phyloP scores from a whole-genome alignment of 202 grass and related monocot genomes.

The Musa balbisiana region DNA sequence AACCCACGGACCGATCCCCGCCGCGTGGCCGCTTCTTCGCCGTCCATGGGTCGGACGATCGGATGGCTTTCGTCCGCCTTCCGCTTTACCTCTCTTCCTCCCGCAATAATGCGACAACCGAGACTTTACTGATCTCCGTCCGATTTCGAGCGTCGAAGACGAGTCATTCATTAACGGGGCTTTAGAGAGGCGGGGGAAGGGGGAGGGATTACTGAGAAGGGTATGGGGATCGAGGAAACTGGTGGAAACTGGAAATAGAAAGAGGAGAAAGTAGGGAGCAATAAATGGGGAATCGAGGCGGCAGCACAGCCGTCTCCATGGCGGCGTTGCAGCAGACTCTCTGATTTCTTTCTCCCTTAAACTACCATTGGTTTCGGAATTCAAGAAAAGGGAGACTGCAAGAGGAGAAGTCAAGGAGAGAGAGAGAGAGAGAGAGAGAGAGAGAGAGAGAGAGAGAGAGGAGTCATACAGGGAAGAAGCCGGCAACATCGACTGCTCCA shows the following conservation, averaged over 20 bases:
- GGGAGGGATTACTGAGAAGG: neutral
- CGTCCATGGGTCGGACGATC: neutral
- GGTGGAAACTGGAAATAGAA: neutral
- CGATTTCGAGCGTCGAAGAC: too few species aligned
- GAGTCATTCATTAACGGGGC: too few species aligned
- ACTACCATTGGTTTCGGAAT: conserved; percentile 1
- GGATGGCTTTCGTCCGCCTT: neutral
- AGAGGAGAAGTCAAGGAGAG: neutral
- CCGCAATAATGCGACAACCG: neutral
- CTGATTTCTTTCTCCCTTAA: conserved; percentile 28
- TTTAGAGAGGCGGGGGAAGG: neutral
- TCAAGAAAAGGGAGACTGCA: neutral
- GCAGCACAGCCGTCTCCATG: conserved; percentile 46
- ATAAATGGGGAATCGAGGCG: conserved; percentile 5
- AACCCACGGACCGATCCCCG: neutral
- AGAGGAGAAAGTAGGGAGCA: conserved; percentile 1
- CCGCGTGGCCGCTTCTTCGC: neutral
- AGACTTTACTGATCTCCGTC: neutral
- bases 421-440: neutral
- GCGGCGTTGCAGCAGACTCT: conserved; percentile 67
- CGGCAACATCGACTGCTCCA: conserved; percentile 2
- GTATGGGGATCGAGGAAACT: conserved; percentile 6
- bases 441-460: neutral
- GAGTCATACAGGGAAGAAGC: neutral
- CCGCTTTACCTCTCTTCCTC: neutral